Evolutionary conservation across 805 yeast species (phyloP).

Genomic region (Saccharomyces mikatae): DNA sequence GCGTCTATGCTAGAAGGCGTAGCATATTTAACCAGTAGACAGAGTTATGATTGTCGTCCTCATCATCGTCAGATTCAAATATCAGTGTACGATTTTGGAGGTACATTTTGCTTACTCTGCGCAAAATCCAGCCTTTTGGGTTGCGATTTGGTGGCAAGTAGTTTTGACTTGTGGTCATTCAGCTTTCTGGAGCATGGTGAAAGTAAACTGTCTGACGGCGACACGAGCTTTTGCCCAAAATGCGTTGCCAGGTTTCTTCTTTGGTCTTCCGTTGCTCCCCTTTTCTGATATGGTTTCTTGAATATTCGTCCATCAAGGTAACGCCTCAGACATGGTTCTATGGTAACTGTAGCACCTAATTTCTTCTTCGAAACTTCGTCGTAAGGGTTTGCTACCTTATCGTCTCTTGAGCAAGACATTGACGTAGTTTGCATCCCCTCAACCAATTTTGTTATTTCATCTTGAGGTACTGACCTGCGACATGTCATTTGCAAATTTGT

Average conservation of each 20-base stretch:
- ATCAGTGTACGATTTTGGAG: background rate
- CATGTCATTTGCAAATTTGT: background rate
- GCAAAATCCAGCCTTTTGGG: constrained; percentile 14
- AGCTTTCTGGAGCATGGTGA: constrained; percentile 55
- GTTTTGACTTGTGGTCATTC: constrained; percentile 36
- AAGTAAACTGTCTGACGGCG: constrained; percentile 52
- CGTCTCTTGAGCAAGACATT: background rate
- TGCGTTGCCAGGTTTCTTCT: constrained; percentile 1
- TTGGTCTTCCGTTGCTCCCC: constrained; percentile 7
- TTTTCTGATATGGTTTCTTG: constrained; percentile 11
- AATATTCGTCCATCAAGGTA: constrained; percentile 20
- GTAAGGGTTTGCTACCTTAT: background rate
- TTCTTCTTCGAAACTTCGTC: background rate
- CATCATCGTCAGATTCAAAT: background rate
- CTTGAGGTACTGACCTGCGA: background rate
- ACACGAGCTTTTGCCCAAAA: constrained; percentile 30
- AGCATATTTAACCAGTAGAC: background rate
- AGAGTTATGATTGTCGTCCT: background rate
- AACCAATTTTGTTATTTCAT: background rate
- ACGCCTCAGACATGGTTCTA: background rate
- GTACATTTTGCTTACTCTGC: background rate
- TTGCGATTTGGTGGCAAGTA: constrained; percentile 12
- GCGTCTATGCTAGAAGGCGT: background rate
- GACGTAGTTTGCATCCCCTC: background rate
- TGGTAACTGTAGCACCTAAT: background rate